Evolutionary conservation across 345 rosid genomes (phyloP).

Genomic region (Euphorbia pulcherrima): DNA sequence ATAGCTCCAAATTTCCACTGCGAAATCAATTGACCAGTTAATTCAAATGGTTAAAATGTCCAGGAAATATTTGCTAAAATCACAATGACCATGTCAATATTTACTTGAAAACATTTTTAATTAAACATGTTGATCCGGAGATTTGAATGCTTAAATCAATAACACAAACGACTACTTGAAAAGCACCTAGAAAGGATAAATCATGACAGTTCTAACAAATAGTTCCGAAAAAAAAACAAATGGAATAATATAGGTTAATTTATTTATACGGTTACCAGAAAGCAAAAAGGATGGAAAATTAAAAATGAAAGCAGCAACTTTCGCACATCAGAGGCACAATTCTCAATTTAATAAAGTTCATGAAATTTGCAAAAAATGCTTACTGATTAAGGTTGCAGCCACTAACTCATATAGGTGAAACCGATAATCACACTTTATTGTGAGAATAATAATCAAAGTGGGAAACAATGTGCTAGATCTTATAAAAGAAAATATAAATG

Average conservation of each 20-base stretch:
- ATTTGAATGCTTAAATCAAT: not conserved
- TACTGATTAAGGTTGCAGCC: not conserved
- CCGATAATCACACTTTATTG: not conserved
- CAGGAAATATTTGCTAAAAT: slow-evolving; percentile 1
- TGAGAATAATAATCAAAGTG: not conserved
- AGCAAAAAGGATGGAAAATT: not conserved
- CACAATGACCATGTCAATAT: not conserved
- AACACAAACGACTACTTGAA: not conserved
- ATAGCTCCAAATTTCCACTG: slow-evolving; percentile 79
- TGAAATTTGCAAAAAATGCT: not conserved
- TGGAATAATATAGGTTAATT: too few relatives aligned
- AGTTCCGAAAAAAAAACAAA: too few relatives aligned
- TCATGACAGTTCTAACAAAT: not conserved
- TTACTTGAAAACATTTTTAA: not conserved
- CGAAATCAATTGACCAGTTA: slow-evolving; percentile 21
- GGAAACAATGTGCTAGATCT: not conserved
- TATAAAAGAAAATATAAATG: not conserved
- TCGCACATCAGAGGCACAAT: not conserved
- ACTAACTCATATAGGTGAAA: not conserved
- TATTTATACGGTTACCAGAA: too few relatives aligned
- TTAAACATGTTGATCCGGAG: not conserved
- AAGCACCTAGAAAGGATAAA: not conserved
- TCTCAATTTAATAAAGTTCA: not conserved
- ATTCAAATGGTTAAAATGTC: not conserved
- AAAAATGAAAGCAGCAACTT: not conserved